These are phyloP conservation scores for Hydnum rufescens DNA, from an alignment of 768 basidiomycete species.

Conservation along the genomic window DNA sequence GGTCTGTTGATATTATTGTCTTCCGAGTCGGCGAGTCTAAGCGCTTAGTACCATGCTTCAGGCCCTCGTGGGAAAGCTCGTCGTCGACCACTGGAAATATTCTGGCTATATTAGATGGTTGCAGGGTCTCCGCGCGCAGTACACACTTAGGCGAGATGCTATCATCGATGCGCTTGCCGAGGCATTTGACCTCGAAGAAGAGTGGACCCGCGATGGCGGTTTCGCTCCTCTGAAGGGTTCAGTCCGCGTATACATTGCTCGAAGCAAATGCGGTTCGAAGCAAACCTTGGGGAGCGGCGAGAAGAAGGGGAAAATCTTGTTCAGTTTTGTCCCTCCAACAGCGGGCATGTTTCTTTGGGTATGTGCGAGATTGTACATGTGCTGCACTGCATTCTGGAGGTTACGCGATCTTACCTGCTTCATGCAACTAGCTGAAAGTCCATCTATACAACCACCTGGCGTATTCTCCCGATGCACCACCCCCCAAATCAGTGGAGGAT, in stretches of 20 bases:
- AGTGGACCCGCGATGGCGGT: conserved; percentile 13
- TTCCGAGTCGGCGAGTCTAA: neutral
- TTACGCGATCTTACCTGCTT: neutral
- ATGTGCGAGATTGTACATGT: conserved; percentile 11
- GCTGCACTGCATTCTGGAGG: neutral
- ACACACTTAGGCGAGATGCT: conserved; percentile 36
- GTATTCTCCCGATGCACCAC: conserved; percentile 13
- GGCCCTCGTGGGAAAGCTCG: conserved; percentile 37
- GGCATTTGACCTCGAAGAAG: conserved; percentile 35
- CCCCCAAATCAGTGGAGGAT: conserved; percentile 21
- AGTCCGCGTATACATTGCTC: conserved; percentile 24
- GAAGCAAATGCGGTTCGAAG: no score
- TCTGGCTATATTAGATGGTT: conserved; percentile 65
- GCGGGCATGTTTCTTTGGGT: conserved; percentile 78
- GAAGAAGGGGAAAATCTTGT: conserved; percentile 20
- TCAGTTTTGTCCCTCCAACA: conserved; percentile 55
- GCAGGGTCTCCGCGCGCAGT: conserved; percentile 41
- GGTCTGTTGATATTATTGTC: conserved; percentile 17
- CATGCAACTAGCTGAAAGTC: conserved; percentile 32
- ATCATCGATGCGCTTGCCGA: conserved; percentile 44
- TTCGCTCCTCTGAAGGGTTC: conserved; percentile 16
- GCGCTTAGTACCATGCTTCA: conserved; percentile 11
- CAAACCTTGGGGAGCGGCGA: conserved; percentile 20
- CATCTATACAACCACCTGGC: conserved; percentile 39
- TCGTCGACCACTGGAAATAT: conserved; percentile 41